Conservation (phyloP, 805 yeast genomes). For the Candida tallmaniae region DNA sequence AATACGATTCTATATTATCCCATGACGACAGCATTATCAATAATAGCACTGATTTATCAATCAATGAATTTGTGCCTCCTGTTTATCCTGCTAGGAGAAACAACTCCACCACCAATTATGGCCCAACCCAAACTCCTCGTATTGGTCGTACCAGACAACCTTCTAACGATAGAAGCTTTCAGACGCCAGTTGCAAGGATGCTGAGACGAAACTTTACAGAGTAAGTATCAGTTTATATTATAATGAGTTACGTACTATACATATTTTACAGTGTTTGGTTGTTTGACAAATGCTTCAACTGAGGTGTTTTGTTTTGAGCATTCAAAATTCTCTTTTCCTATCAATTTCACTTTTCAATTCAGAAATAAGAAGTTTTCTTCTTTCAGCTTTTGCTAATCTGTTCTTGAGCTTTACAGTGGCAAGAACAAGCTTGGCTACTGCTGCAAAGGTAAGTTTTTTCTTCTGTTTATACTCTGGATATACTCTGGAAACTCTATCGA, state of each 20-base stretch:
- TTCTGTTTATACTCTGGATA: constrained; percentile 23
- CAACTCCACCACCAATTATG: constrained; percentile 13
- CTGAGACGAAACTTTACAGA: constrained; percentile 18
- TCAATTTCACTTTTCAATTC: constrained; percentile 17
- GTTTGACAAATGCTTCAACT: not conserved
- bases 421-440: constrained; percentile 34
- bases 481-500: constrained; percentile 22
- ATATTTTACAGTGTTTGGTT: not conserved
- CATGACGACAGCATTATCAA: constrained; percentile 25
- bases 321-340: too few species aligned
- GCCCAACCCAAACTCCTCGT: constrained; percentile 33
- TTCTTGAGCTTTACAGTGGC: constrained; percentile 31
- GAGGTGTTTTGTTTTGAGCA: not conserved
- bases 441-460: constrained; percentile 23
- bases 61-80: constrained; percentile 21
- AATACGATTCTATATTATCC: constrained; percentile 10
- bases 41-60: constrained; percentile 26
- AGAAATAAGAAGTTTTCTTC: constrained; percentile 20
- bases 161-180: constrained; percentile 35
- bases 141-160: constrained; percentile 32
- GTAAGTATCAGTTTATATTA: not conserved
- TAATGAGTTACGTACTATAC: not conserved
- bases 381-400: constrained; percentile 23
- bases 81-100: constrained; percentile 13
- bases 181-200: constrained; percentile 39